Percentiles rank a stretch among this genome's conserved stretches.
phyloP scores from a whole-genome alignment of 306 rosid genomes.

The Quercus ilex region DNA sequence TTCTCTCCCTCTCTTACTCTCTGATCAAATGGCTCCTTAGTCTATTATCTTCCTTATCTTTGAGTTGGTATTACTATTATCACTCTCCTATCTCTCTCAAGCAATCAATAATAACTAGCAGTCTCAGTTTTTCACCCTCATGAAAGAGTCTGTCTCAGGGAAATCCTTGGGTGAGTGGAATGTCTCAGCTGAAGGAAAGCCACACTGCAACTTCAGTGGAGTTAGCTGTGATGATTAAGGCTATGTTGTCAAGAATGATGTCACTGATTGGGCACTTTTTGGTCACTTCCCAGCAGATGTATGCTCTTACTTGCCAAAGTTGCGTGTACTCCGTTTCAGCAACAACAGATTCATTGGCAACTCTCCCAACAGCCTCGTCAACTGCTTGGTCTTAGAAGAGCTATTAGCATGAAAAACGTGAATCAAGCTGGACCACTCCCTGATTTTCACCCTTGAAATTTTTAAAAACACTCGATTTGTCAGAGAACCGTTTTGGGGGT shows the following conservation, averaged over 20 bases:
- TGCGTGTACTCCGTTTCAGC: slow-evolving; percentile 52
- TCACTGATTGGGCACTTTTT: slow-evolving; percentile 50
- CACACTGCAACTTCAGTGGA: slow-evolving; percentile 62
- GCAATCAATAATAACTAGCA: slow-evolving; percentile 25
- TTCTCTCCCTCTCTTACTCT: background rate
- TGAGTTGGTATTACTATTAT: slow-evolving; percentile 10
- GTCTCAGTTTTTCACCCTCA: slow-evolving; percentile 40
- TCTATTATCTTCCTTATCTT: slow-evolving; percentile 30
- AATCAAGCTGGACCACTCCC: slow-evolving; percentile 51
- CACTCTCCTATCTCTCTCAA: slow-evolving; percentile 20
- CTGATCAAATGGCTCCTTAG: slow-evolving; percentile 34
- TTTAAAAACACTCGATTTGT: slow-evolving; percentile 63
- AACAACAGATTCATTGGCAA: slow-evolving; percentile 37
- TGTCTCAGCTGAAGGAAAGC: slow-evolving; percentile 14
- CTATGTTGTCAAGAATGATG: slow-evolving; percentile 42
- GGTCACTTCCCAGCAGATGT: slow-evolving; percentile 61
- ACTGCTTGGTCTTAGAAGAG: slow-evolving; percentile 65
- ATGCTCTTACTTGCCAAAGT: slow-evolving; percentile 64
- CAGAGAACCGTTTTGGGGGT: slow-evolving; percentile 65
- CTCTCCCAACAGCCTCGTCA: slow-evolving; percentile 43
- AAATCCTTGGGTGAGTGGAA: slow-evolving; percentile 54
- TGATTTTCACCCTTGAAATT: slow-evolving; percentile 60
- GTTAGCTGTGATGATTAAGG: slow-evolving; percentile 54
- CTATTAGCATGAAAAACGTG: slow-evolving; percentile 47
- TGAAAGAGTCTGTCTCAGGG: slow-evolving; percentile 52